Evolutionary conservation across 2,329 filamentous ascomycete genomes (phyloP).

Genomic region (Chaetomium strumarium): DNA sequence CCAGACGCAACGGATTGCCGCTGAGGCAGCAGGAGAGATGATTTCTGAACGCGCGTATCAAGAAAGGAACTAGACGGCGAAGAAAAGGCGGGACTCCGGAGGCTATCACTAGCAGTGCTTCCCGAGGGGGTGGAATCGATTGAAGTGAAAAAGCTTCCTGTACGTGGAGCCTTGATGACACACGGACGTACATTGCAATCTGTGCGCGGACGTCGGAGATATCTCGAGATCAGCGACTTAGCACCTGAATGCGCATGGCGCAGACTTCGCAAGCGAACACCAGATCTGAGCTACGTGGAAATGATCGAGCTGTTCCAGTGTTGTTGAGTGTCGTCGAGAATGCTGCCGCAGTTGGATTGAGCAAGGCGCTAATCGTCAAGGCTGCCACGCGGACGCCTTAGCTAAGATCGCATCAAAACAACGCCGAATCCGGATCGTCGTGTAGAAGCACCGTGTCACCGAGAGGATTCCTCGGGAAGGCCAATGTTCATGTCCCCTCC

Average conservation of each 20-base stretch:
- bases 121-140: too few species aligned
- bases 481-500: neutral
- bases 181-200: neutral
- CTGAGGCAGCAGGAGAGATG: neutral
- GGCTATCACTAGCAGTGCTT: too few species aligned
- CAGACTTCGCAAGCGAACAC: neutral
- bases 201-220: neutral
- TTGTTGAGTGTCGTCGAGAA: neutral
- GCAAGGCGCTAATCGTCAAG: neutral
- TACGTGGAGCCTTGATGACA: too few species aligned
- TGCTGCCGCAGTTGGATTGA: neutral
- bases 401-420: neutral
- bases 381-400: neutral
- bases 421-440: neutral
- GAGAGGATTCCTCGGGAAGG: neutral
- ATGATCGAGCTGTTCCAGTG: too few species aligned
- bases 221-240: neutral
- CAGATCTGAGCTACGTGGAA: neutral
- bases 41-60: too few species aligned
- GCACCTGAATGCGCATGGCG: neutral
- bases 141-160: neutral
- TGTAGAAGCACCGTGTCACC: neutral
- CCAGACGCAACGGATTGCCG: neutral
- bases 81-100: too few species aligned
- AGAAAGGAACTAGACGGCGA: too few species aligned